Percentiles rank a stretch among this genome's conserved stretches.
Evolutionary conservation across 495 filamentous ascomycete genomes (phyloP).

Genomic region (Penicillium mononematosum): DNA sequence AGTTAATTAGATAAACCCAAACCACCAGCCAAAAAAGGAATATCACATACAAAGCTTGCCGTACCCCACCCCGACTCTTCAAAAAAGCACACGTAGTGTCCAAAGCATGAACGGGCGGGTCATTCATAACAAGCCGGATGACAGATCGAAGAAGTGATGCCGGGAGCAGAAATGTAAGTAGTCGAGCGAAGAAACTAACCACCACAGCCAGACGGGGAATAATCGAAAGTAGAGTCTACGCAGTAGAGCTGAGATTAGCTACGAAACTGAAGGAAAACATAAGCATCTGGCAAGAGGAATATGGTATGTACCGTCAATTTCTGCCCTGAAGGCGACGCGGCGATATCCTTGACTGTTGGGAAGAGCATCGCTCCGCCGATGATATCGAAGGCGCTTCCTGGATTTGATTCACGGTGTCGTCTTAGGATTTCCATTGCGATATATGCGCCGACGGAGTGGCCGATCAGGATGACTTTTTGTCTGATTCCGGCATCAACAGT

Average conservation of each 20-base stretch:
- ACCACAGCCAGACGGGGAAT: constrained; percentile 56
- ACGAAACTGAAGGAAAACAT: not conserved
- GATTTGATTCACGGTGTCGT: constrained; percentile 39
- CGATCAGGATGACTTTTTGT: constrained; percentile 68
- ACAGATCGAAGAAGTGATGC: constrained; percentile 38
- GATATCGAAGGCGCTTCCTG: constrained; percentile 43
- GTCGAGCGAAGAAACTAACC: constrained; percentile 51
- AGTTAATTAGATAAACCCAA: not conserved
- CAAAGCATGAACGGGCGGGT: constrained; percentile 56
- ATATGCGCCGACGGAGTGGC: constrained; percentile 80
- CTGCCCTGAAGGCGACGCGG: constrained; percentile 60
- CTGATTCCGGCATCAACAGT: not conserved
- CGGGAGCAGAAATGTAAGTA: constrained; percentile 49
- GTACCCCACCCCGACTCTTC: constrained; percentile 59
- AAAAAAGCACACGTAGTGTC: constrained; percentile 63
- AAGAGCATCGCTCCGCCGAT: constrained; percentile 68
- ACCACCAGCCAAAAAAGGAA: not conserved
- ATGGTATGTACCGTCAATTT: constrained; percentile 51
- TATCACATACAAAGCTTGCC: constrained; percentile 63
- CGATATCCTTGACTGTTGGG: constrained; percentile 75
- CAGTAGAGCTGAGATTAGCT: not conserved
- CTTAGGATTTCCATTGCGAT: constrained; percentile 72
- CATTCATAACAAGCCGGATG: constrained; percentile 47
- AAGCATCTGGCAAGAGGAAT: constrained; percentile 9
- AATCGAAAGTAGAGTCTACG: constrained; percentile 43